phyloP scores from a whole-genome alignment of 176 grass and related monocot genomes.

The Ensete glaucum region DNA sequence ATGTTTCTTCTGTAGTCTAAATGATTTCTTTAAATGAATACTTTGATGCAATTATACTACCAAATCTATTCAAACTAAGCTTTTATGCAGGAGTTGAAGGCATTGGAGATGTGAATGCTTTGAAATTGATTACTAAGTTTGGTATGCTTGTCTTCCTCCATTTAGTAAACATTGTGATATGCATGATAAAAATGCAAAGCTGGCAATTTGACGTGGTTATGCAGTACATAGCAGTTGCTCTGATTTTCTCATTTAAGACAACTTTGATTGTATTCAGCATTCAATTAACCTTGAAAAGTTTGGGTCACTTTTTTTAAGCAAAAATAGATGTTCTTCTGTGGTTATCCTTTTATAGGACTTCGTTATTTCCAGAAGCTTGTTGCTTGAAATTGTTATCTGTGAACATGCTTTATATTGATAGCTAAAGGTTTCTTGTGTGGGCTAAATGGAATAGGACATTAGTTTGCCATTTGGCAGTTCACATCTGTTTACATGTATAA shows the following conservation, averaged over 20 bases:
- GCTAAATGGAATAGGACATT: too few species aligned
- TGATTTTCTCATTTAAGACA: not conserved
- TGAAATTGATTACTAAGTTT: constrained; percentile 77
- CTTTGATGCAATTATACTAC: not conserved
- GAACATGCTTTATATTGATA: too few species aligned
- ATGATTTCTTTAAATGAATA: not conserved
- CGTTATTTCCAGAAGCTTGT: too few species aligned
- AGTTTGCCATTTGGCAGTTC: too few species aligned
- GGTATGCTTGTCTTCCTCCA: constrained; percentile 44
- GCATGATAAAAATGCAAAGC: not conserved
- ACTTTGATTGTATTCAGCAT: not conserved
- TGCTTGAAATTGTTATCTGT: too few species aligned
- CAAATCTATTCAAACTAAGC: not conserved
- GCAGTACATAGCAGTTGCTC: not conserved
- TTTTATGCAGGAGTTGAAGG: constrained; percentile 80
- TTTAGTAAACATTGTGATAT: not conserved
- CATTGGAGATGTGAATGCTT: constrained; percentile 75
- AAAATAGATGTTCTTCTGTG: too few species aligned
- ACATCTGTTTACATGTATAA: too few species aligned
- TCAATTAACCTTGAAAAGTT: not conserved
- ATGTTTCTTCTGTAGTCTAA: not conserved
- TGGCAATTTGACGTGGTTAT: not conserved
- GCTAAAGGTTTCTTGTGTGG: too few species aligned
- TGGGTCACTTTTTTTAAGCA: too few species aligned
- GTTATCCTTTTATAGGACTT: too few species aligned